These are phyloP conservation scores for Selenicereus undatus DNA, from an alignment of 148 eudicot genomes.

Conservation along the genomic window DNA sequence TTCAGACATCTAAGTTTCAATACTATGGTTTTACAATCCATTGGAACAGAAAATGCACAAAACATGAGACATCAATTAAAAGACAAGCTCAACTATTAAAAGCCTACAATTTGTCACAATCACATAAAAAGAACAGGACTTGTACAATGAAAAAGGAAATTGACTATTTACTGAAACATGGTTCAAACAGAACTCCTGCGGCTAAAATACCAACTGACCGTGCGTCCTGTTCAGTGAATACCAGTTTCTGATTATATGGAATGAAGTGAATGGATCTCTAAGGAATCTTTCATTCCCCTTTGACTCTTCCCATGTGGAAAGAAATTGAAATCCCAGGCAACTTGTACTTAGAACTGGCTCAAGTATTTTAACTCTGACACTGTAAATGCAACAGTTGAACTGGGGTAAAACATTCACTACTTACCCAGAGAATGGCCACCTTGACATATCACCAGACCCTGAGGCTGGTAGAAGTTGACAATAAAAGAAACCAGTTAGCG, in stretches of 20 bases:
- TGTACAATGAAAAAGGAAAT: too few relatives aligned
- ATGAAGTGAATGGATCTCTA: neutral
- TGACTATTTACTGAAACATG: neutral
- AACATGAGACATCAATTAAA: neutral
- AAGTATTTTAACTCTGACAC: neutral
- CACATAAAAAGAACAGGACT: neutral
- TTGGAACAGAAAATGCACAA: neutral
- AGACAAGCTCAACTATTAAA: neutral
- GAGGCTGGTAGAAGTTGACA: slow-evolving; percentile 51
- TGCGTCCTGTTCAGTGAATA: neutral
- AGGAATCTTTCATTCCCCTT: neutral
- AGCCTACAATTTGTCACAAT: neutral
- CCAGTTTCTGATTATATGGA: neutral
- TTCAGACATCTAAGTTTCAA: neutral
- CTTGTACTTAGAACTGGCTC: neutral
- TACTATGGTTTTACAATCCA: neutral
- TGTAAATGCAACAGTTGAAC: slow-evolving; percentile 1
- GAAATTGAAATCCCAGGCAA: neutral
- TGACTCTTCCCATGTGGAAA: neutral
- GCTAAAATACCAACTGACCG: neutral
- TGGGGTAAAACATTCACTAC: slow-evolving; percentile 21
- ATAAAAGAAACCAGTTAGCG: slow-evolving; percentile 74
- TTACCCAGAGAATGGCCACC: slow-evolving; percentile 44
- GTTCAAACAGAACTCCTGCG: slow-evolving; percentile 1
- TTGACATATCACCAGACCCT: slow-evolving; percentile 37